Evolutionary conservation across 768 basidiomycete species (phyloP), one percentile per base, ranked within the genome.

Genomic region (Suillus cothurnatus): DNA sequence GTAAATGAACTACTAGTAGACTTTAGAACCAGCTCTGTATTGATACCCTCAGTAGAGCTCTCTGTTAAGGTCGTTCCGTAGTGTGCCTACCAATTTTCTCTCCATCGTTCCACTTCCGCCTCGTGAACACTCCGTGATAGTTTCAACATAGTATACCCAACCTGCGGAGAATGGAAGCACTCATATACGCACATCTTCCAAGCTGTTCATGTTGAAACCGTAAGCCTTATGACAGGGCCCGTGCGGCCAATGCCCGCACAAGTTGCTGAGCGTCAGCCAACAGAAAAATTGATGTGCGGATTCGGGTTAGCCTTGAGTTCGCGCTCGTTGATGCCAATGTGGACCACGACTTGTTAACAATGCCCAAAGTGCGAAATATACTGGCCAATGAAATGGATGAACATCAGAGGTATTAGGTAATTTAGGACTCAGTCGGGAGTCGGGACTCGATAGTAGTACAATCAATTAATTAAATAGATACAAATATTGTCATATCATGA

Each of bases 141-240:
- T 45, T 31, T 61, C 28, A 23, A 32, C 26, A 17, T 60, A 59
- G 61, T 34, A 61, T 34, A 8, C 17, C 15, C 23, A n/a, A n/a
- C n/a, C n/a, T n/a, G n/a, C n/a, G n/a, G n/a, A n/a, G n/a, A 59
- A 17, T 19, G 21, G 7, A 21, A 17, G 11, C 23, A 36, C 23
- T 57, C 15, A 21, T 26, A n/a, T 15, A 69, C 74, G 61, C 71
- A 91, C 93, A 86, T 94, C 93, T 78, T 94, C 93, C 19, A 94
- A 79, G 67, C 88, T 91, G 70, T 93, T 94, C 34, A 94, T 85
- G 2, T 72, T 76, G 69, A 94, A 89, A 0, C 91, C 91, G 69
- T 92, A 89, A 3, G 81, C 74, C 72, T 92, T 93, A 95, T 95
- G 26, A 94, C 72, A 3, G 93, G 93, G 94, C 91, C 76, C 94